Evolutionary conservation across 2,329 filamentous ascomycete species (phyloP).

Genomic region (Exophiala alcalophila): DNA sequence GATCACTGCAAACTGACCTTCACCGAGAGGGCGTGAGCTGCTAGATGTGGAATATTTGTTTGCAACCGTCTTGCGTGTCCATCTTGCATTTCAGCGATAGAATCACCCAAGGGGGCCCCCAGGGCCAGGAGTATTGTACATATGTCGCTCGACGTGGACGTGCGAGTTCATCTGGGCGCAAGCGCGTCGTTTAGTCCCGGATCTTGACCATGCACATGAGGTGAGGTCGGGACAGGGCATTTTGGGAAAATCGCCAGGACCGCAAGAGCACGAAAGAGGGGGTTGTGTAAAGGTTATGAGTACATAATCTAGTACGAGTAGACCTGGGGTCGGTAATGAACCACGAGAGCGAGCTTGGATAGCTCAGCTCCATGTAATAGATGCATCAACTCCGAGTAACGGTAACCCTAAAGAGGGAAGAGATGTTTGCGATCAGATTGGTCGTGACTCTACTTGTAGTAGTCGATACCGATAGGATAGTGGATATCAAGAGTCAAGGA

Average conservation of each 20-base stretch:
- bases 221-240: neutral
- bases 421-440: too few relatives aligned
- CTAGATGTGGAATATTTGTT: neutral
- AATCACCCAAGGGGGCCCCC: constrained; percentile 1
- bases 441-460: too few relatives aligned
- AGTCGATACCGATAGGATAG: too few relatives aligned
- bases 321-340: too few relatives aligned
- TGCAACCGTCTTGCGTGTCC: constrained; percentile 10
- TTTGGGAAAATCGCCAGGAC: constrained; percentile 1
- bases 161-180: neutral
- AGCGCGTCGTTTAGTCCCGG: neutral
- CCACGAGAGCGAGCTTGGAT: constrained; percentile 18
- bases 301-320: constrained; percentile 10
- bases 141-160: neutral
- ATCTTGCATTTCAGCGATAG: constrained; percentile 22
- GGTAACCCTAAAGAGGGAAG: too few relatives aligned
- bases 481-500: too few relatives aligned
- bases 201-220: neutral
- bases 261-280: neutral
- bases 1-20: constrained; percentile 82
- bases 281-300: constrained; percentile 1
- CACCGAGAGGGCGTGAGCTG: constrained; percentile 42
- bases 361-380: too few relatives aligned
- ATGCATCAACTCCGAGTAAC: too few relatives aligned
- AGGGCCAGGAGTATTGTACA: constrained; percentile 7